Base-by-base conservation (phyloP, 2,329 filamentous ascomycete genomes). In the Ophiostoma montium region DNA sequence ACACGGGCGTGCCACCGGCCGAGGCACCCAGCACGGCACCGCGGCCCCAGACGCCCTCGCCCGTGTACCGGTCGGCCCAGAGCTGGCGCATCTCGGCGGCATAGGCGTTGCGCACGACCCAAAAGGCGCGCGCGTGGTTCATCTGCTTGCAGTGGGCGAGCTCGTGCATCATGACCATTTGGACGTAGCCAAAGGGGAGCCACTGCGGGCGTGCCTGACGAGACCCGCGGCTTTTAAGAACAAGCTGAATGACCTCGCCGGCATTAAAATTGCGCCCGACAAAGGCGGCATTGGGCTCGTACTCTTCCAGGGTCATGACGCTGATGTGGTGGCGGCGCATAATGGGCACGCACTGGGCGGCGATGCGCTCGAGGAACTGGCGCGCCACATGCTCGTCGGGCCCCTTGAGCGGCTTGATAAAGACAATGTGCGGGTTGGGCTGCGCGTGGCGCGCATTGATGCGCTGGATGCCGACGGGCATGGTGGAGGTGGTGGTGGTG, bases 111-210 rank as follows among this genome's bases (percentile, higher is more conserved):
- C 86, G 71, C 16, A 89, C 82, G 10, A 75, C 74, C 86, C 87
- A 94, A 59, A 94, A 94, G 2, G 76, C 78, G 49, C 76, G 74
- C 2, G 80, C 83, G 61, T 94, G 87, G 62, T 94, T 94, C 88
- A 94, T 94, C 61, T 94, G 82, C 63, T 86, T 84, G 70, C 84
- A 89, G 63, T 94, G 86, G 3, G 86, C 86, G 30, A 94, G 69
- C 68, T 92, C 86, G 62, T 94, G 87, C 78, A 94, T 89, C 87
- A 94, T 94, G 56, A 94, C 86, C 84, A 92, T 90, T 64, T 92
- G 85, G 15, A 94, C 84, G 59, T 88, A 87, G 53, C 78, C 71
- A 60, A 92, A 88, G 0, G 85, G 84, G 19, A 94, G 69, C 87
- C 87, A 94, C 16, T 44, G 27, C n/a, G n/a, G 42, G n/a, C 12